Conservation (phyloP, 2,329 filamentous ascomycete genomes). For the Pseudopyricularia cyperi region DNA sequence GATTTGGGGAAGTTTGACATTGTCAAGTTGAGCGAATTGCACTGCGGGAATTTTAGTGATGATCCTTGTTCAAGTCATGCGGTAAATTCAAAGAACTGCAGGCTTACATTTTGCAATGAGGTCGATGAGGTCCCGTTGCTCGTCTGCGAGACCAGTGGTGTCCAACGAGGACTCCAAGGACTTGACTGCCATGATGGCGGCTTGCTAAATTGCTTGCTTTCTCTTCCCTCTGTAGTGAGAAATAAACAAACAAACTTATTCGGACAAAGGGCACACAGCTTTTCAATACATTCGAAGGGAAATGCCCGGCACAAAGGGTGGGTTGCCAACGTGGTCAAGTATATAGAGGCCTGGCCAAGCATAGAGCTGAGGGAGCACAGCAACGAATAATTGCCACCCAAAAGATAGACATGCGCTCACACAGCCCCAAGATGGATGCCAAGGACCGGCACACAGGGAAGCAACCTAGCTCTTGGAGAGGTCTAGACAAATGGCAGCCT, state of each 20-base stretch:
- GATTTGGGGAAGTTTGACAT: slow-evolving; percentile 41
- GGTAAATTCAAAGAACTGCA: neutral
- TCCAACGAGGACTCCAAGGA: slow-evolving; percentile 31
- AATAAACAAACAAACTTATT: neutral
- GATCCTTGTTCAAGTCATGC: neutral
- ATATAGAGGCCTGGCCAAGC: no score
- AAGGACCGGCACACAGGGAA: neutral
- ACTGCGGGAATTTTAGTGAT: slow-evolving; percentile 5
- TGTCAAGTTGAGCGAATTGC: slow-evolving; percentile 20
- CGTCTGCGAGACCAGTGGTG: slow-evolving; percentile 34
- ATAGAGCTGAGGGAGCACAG: neutral
- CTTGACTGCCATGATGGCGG: slow-evolving; percentile 18
- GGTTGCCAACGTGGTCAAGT: neutral
- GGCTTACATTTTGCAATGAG: slow-evolving; percentile 26
- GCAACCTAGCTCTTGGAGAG: neutral
- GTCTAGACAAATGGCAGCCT: neutral
- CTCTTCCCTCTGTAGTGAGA: neutral
- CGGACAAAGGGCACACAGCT: neutral
- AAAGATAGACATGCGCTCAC: neutral
- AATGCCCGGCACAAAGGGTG: neutral
- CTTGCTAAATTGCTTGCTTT: neutral
- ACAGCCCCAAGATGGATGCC: neutral
- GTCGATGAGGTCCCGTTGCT: slow-evolving; percentile 44
- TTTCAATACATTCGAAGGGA: neutral
- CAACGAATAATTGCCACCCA: neutral